Conservation (phyloP, 768 basidiomycete species). For the Kwoniella dejecticola region DNA sequence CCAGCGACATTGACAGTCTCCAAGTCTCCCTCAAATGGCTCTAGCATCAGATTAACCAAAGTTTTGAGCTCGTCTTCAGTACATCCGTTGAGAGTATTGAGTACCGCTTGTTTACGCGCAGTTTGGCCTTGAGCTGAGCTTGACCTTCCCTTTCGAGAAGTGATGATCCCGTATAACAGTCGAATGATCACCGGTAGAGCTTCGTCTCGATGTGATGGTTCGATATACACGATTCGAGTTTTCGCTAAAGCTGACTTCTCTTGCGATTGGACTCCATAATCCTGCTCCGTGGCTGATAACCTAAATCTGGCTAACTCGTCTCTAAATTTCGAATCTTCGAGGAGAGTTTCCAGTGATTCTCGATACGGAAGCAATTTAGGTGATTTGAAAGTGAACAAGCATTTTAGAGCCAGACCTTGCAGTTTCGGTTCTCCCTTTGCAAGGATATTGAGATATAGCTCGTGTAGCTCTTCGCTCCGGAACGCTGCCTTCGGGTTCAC, state of each 20-base stretch:
- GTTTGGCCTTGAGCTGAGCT: slow-evolving; percentile 63
- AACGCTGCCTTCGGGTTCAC: slow-evolving; percentile 87
- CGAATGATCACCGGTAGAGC: slow-evolving; percentile 72
- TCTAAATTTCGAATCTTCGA: slow-evolving; percentile 87
- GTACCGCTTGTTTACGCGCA: slow-evolving; percentile 72
- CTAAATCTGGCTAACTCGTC: slow-evolving; percentile 78
- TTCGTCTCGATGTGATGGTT: slow-evolving; percentile 64
- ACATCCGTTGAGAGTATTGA: slow-evolving; percentile 71
- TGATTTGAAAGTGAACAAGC: slow-evolving; percentile 78
- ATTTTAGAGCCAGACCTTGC: slow-evolving; percentile 73
- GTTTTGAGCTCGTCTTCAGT: slow-evolving; percentile 71
- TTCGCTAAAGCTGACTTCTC: slow-evolving; percentile 18
- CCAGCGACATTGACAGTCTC: slow-evolving; percentile 31
- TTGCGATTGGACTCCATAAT: slow-evolving; percentile 22
- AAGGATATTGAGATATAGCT: slow-evolving; percentile 71
- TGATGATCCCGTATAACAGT: slow-evolving; percentile 83
- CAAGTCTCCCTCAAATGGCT: slow-evolving; percentile 60
- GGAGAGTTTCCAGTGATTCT: slow-evolving; percentile 67
- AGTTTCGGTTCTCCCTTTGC: slow-evolving; percentile 80
- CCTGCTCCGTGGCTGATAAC: slow-evolving; percentile 59
- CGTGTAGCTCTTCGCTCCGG: slow-evolving; percentile 66
- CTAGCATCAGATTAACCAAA: slow-evolving; percentile 84
- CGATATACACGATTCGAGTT: slow-evolving; percentile 57
- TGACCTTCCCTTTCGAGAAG: slow-evolving; percentile 70
- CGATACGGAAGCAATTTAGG: slow-evolving; percentile 63